phyloP scores from a whole-genome alignment of 768 basidiomycete species.

The Tricholoma sp. region DNA sequence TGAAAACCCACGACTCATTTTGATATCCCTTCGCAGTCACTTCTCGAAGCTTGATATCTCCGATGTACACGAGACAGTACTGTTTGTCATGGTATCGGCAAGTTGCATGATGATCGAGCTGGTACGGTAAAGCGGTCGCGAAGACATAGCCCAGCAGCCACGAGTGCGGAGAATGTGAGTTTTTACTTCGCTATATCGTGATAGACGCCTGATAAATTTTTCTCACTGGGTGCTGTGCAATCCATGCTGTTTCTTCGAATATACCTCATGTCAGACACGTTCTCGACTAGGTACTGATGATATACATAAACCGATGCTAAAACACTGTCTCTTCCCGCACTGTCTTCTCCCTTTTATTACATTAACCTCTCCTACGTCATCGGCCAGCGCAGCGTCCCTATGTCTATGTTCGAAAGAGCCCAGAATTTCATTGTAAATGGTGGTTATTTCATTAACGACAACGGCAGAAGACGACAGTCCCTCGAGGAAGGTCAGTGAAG shows the following conservation, averaged over 20 bases:
- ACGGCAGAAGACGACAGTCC: background rate
- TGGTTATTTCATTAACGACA: background rate
- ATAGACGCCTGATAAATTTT: background rate
- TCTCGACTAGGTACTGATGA: background rate
- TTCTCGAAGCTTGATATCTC: too few relatives aligned
- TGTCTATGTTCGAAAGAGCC: background rate
- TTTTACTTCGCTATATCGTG: background rate
- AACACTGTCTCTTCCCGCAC: background rate
- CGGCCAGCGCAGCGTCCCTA: too few relatives aligned
- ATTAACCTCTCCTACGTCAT: background rate
- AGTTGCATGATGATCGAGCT: background rate
- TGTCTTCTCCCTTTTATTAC: too few relatives aligned
- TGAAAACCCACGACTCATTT: too few relatives aligned
- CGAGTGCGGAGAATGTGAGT: background rate
- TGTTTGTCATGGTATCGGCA: too few relatives aligned
- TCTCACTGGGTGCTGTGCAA: background rate
- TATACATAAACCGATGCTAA: background rate
- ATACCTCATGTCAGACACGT: background rate
- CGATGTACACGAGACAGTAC: too few relatives aligned
- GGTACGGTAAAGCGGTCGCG: background rate
- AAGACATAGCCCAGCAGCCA: background rate
- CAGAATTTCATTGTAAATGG: background rate
- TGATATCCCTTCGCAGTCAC: too few relatives aligned
- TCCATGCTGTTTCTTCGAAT: background rate
- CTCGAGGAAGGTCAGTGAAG: background rate